A percentile compares a stretch with the other conserved stretches of the same genome.
Conservation (phyloP, 768 basidiomycete species). For the Boletus pseudopeckii region DNA sequence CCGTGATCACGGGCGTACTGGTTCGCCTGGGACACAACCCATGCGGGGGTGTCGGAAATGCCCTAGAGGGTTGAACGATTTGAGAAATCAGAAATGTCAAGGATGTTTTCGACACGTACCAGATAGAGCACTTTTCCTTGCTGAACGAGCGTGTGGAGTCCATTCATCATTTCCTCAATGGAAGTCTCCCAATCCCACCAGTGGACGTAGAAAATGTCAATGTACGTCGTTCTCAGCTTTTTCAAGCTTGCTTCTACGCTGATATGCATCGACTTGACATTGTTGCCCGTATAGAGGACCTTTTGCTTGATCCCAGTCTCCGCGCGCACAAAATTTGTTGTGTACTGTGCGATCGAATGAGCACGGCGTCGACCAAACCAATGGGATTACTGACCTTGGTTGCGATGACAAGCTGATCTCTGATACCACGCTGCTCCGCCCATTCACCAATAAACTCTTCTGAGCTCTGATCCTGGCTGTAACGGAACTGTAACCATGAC, state of each 20-base stretch:
- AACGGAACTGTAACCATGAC: background rate
- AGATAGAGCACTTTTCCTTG: conserved; percentile 44
- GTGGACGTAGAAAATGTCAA: conserved; percentile 56
- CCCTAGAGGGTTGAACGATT: conserved; percentile 25
- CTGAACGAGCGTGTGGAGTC: conserved; percentile 40
- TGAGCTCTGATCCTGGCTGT: conserved; percentile 38
- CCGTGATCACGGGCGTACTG: conserved; percentile 48
- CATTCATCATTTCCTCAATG: conserved; percentile 46
- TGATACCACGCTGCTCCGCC: conserved; percentile 38
- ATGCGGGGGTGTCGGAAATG: conserved; percentile 43
- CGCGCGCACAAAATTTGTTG: conserved; percentile 18
- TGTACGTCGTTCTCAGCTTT: conserved; percentile 38
- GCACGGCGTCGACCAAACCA: background rate
- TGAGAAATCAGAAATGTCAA: background rate
- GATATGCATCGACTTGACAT: conserved; percentile 40
- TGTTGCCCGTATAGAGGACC: conserved; percentile 47
- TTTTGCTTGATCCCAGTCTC: conserved; percentile 26
- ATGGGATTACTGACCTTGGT: conserved; percentile 30
- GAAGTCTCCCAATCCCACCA: conserved; percentile 46
- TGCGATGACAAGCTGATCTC: conserved; percentile 46
- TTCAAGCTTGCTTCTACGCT: conserved; percentile 32
- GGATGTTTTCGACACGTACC: conserved; percentile 5
- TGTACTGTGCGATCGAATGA: conserved; percentile 17
- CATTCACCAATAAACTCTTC: conserved; percentile 50
- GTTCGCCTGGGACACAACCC: conserved; percentile 48